Conservation (phyloP, 2,329 filamentous ascomycete species). For the Aspergillus carbonarius region DNA sequence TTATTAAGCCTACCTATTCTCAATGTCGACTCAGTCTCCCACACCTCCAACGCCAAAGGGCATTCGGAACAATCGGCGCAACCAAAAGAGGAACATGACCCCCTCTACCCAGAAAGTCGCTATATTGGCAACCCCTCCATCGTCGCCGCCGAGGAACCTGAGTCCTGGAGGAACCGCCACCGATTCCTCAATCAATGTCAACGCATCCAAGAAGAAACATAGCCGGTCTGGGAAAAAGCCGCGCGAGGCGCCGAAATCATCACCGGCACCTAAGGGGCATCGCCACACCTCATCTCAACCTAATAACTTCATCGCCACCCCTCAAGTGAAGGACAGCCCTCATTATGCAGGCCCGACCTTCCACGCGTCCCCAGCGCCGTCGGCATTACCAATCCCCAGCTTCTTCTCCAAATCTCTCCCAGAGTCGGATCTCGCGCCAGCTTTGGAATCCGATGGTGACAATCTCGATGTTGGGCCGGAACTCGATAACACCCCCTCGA, state of each 20-base stretch:
- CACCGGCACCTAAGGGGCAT: constrained; percentile 28
- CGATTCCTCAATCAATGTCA: constrained; percentile 31
- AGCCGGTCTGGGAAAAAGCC: constrained; percentile 38
- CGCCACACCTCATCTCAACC: constrained; percentile 37
- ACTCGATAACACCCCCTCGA: constrained; percentile 44
- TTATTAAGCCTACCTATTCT: constrained; percentile 47
- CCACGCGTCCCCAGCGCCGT: constrained; percentile 89
- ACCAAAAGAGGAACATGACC: constrained; percentile 37
- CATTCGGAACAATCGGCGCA: constrained; percentile 37
- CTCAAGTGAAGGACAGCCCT: constrained; percentile 39
- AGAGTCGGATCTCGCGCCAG: constrained; percentile 52
- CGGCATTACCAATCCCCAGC: constrained; percentile 83
- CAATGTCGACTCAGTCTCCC: constrained; percentile 47
- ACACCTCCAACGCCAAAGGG: constrained; percentile 41
- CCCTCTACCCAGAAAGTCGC: constrained; percentile 31
- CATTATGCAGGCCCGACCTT: constrained; percentile 89
- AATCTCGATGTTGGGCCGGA: constrained; percentile 36
- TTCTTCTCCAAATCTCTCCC: constrained; percentile 77
- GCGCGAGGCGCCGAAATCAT: constrained; percentile 28
- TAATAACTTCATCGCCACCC: constrained; percentile 39
- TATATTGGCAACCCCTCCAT: constrained; percentile 35
- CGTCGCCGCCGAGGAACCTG: constrained; percentile 36
- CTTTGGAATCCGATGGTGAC: constrained; percentile 41
- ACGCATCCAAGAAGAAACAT: constrained; percentile 38
- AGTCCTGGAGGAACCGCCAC: constrained; percentile 32